phyloP scores from a whole-genome alignment of 2,329 filamentous ascomycete genomes.

The Cladophialophora yegresii region DNA sequence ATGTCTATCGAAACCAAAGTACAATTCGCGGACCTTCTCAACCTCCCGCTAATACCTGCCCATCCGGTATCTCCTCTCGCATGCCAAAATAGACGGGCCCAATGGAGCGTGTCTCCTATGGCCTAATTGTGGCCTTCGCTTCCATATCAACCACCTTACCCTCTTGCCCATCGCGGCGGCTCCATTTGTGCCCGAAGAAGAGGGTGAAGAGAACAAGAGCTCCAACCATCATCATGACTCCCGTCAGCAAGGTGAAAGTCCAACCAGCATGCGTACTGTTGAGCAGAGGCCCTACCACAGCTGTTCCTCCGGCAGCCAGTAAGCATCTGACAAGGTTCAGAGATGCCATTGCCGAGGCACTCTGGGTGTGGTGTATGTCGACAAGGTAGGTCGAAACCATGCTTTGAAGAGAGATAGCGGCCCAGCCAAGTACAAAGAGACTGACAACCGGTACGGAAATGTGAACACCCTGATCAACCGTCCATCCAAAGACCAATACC shows the following conservation, averaged over 20 bases:
- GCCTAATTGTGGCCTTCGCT: neutral
- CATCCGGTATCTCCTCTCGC: neutral
- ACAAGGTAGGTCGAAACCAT: slow-evolving; percentile 57
- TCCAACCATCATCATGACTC: slow-evolving; percentile 11
- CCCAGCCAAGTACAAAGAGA: slow-evolving; percentile 57
- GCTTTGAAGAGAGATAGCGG: slow-evolving; percentile 53
- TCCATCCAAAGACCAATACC: slow-evolving; percentile 57
- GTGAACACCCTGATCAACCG: slow-evolving; percentile 51
- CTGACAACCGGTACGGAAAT: slow-evolving; percentile 55
- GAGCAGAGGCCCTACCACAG: slow-evolving; percentile 54
- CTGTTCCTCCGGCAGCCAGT: slow-evolving; percentile 55
- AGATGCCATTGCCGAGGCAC: slow-evolving; percentile 55
- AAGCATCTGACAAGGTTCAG: slow-evolving; percentile 57
- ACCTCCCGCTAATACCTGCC: neutral
- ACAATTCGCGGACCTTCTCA: too few relatives aligned
- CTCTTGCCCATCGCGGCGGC: neutral
- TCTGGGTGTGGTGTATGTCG: slow-evolving; percentile 54
- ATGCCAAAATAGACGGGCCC: too few relatives aligned
- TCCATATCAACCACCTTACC: neutral
- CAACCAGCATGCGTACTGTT: slow-evolving; percentile 49
- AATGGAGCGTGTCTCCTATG: neutral
- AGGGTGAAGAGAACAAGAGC: slow-evolving; percentile 5
- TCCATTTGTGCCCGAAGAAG: slow-evolving; percentile 5
- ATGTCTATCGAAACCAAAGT: too few relatives aligned
- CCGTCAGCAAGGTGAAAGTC: slow-evolving; percentile 35